phyloP scores from a whole-genome alignment of 768 basidiomycete genomes.

The Pleurotus giganteus region DNA sequence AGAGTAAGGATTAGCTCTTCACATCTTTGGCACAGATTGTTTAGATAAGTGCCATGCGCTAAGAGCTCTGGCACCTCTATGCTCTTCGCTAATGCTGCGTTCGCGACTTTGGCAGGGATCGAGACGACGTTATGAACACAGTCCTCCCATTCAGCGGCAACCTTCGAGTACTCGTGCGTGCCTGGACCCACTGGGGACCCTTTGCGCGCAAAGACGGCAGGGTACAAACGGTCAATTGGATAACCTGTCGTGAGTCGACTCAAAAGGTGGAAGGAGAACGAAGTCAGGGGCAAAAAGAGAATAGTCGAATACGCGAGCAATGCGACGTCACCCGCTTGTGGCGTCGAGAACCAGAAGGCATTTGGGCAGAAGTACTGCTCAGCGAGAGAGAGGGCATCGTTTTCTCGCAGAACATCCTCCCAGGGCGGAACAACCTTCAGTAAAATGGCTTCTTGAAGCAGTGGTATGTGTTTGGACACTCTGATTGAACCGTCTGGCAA shows the following conservation, averaged over 20 bases:
- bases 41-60: conserved; percentile 56
- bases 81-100: conserved; percentile 48
- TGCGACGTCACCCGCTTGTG: conserved; percentile 51
- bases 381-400: conserved; percentile 41
- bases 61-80: conserved; percentile 44
- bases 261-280: conserved; percentile 52
- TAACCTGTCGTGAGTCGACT: conserved; percentile 57
- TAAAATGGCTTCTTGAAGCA: conserved; percentile 65
- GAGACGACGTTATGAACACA: conserved; percentile 61
- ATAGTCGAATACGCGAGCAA: conserved; percentile 65
- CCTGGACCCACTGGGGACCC: conserved; percentile 7
- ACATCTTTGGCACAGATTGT: conserved; percentile 46
- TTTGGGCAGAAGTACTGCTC: conserved; percentile 78
- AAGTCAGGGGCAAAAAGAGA: conserved; percentile 44
- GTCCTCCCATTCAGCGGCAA: conserved; percentile 67
- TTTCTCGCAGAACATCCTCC: conserved; percentile 52
- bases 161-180: conserved; percentile 19
- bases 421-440: conserved; percentile 69
- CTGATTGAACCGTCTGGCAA: conserved; percentile 29
- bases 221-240: conserved; percentile 66
- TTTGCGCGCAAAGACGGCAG: conserved; percentile 37
- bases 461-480: conserved; percentile 41
- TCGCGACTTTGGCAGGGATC: conserved; percentile 78
- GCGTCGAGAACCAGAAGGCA: conserved; percentile 47
- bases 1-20: conserved; percentile 51